Percentiles rank a stretch among this genome's conserved stretches.
These are phyloP conservation scores for Rhinocladiella mackenziei DNA, from an alignment of 2,329 filamentous ascomycete genomes.

Conservation along the genomic window DNA sequence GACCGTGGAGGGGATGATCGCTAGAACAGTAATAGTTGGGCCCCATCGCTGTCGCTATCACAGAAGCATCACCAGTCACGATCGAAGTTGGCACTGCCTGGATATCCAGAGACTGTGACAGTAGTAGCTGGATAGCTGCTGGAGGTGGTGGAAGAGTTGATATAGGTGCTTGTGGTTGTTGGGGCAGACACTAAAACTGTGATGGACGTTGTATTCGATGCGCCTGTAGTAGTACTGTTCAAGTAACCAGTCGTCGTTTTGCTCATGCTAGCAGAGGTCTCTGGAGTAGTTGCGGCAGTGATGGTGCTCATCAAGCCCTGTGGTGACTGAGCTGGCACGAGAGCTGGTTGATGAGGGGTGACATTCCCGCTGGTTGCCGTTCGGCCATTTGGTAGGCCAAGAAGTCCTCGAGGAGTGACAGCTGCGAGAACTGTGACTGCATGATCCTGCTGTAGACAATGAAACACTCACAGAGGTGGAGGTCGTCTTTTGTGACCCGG, in stretches of 20 bases:
- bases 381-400: no score
- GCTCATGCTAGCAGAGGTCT: no score
- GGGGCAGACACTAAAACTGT: background rate
- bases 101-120: background rate
- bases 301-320: no score
- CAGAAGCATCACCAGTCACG: background rate
- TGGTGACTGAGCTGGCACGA: no score
- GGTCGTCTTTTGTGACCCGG: no score
- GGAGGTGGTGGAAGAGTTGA: conserved; percentile 6
- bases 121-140: conserved; percentile 3
- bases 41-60: background rate
- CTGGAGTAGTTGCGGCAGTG: no score
- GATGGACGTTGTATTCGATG: conserved; percentile 2
- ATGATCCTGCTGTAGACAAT: no score
- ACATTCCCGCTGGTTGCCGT: no score
- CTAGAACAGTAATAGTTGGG: background rate
- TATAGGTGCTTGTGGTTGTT: conserved; percentile 5
- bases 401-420: no score
- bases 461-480: no score
- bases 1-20: background rate
- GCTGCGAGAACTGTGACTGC: no score
- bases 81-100: background rate
- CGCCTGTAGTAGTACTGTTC: conserved; percentile 2
- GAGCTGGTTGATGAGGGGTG: no score
- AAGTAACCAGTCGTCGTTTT: background rate